Evolutionary conservation across 768 basidiomycete species (phyloP).

Genomic region (Tylopilus rubrobrunneus): DNA sequence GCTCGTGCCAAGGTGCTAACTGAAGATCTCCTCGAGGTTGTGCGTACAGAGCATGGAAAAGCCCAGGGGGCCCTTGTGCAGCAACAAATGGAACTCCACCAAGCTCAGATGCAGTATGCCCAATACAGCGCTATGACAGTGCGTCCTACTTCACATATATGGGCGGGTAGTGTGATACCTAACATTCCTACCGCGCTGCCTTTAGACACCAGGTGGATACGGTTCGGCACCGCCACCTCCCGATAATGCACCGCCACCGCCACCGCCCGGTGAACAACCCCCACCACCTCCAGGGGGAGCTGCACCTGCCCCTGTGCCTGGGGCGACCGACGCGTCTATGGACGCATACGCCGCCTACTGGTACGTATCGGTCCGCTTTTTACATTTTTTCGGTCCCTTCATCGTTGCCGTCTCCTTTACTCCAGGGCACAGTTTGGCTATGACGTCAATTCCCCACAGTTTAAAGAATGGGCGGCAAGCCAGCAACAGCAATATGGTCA

Average conservation of each 20-base stretch:
- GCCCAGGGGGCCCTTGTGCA: conserved; percentile 60
- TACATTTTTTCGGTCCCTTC: background rate
- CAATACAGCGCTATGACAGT: conserved; percentile 63
- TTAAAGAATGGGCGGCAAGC: conserved; percentile 73
- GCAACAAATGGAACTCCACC: conserved; percentile 84
- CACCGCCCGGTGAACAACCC: conserved; percentile 49
- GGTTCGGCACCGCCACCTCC: conserved; percentile 37
- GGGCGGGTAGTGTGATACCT: background rate
- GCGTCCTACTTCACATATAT: conserved; percentile 18
- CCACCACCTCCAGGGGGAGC: conserved; percentile 50
- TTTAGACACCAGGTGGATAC: conserved; percentile 29
- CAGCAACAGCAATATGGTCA: conserved; percentile 69
- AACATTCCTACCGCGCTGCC: background rate
- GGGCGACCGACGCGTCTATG: conserved; percentile 36
- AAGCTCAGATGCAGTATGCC: conserved; percentile 78
- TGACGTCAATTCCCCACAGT: conserved; percentile 77
- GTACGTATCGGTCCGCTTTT: conserved; percentile 34
- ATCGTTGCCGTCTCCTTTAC: background rate
- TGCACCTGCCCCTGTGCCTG: conserved; percentile 40
- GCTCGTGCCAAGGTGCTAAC: conserved; percentile 83
- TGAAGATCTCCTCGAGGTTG: conserved; percentile 87
- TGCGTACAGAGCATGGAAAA: conserved; percentile 83
- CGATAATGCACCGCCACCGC: conserved; percentile 39
- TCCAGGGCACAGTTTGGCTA: conserved; percentile 80
- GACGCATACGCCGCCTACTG: conserved; percentile 62